Evolutionary conservation across 2,329 filamentous ascomycete species (phyloP).

Genomic region (Penicillium sp.): DNA sequence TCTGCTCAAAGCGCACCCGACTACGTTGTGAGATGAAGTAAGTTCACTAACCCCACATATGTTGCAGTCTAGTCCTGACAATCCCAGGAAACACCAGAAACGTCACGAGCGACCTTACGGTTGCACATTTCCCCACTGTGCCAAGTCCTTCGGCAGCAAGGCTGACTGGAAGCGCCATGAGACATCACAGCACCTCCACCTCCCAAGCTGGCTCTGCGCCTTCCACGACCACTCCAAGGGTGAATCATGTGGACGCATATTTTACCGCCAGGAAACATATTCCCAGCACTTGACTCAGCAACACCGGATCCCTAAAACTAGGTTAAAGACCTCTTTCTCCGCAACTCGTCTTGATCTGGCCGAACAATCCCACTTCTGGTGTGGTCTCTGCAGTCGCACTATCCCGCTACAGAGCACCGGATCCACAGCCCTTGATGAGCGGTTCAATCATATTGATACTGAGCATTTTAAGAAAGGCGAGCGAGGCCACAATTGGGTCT

Average conservation of each 20-base stretch:
- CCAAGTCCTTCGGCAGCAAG: constrained; percentile 81
- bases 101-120: constrained; percentile 78
- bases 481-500: constrained; percentile 35
- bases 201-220: constrained; percentile 72
- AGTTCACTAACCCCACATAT: neutral
- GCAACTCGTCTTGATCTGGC: constrained; percentile 64
- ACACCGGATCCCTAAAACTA: constrained; percentile 8
- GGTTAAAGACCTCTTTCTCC: neutral
- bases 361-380: constrained; percentile 73
- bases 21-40: constrained; percentile 42
- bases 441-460: constrained; percentile 73
- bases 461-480: constrained; percentile 44
- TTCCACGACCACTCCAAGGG: constrained; percentile 32
- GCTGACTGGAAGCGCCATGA: constrained; percentile 95
- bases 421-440: constrained; percentile 59
- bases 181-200: constrained; percentile 71
- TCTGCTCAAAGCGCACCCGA: constrained; percentile 32
- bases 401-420: constrained; percentile 54
- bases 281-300: constrained; percentile 61
- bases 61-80: constrained; percentile 1
- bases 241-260: constrained; percentile 58
- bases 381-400: constrained; percentile 71
- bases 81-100: constrained; percentile 74
- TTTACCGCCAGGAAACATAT: constrained; percentile 61
- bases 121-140: constrained; percentile 71